Conservation (phyloP, 768 basidiomycete species). For the Hydnomerulius pinastri region DNA sequence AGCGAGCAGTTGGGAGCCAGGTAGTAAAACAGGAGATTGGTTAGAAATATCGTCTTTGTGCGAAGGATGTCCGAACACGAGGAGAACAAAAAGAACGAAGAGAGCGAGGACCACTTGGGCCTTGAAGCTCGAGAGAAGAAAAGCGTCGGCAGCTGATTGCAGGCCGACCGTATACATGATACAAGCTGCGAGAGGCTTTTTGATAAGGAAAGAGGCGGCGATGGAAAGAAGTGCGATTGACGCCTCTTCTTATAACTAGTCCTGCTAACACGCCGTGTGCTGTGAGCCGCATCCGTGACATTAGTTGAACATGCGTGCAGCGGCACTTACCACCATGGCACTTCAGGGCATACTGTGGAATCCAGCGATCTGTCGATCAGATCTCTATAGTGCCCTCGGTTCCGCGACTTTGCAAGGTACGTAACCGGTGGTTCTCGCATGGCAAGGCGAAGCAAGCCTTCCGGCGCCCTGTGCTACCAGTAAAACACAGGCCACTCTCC, state of each 20-base stretch:
- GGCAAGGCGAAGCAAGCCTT: not conserved
- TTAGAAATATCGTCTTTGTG: slow-evolving; percentile 46
- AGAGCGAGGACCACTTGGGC: slow-evolving; percentile 35
- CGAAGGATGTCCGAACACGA: slow-evolving; percentile 35
- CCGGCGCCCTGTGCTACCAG: slow-evolving; percentile 16
- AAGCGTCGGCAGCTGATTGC: slow-evolving; percentile 38
- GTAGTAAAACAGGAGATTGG: slow-evolving; percentile 54
- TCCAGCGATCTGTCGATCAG: slow-evolving; percentile 24
- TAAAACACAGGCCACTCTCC: slow-evolving; percentile 8
- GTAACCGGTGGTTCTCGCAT: slow-evolving; percentile 18
- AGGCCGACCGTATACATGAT: slow-evolving; percentile 46
- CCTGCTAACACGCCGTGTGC: slow-evolving; percentile 24
- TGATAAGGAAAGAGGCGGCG: slow-evolving; percentile 28
- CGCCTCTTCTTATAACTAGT: slow-evolving; percentile 24
- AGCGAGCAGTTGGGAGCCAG: slow-evolving; percentile 57
- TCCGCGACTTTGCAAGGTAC: slow-evolving; percentile 21
- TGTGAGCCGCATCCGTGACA: slow-evolving; percentile 26
- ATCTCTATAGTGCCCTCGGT: slow-evolving; percentile 19
- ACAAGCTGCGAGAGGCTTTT: slow-evolving; percentile 24
- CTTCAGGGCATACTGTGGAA: slow-evolving; percentile 8
- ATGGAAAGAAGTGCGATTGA: slow-evolving; percentile 21
- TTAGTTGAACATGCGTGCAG: slow-evolving; percentile 22
- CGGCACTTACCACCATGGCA: slow-evolving; percentile 21
- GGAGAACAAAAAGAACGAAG: slow-evolving; percentile 40
- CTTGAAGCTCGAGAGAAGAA: slow-evolving; percentile 36